Base-by-base conservation (phyloP, 2,329 filamentous ascomycete species). In the Aspergillus fumigatus region DNA sequence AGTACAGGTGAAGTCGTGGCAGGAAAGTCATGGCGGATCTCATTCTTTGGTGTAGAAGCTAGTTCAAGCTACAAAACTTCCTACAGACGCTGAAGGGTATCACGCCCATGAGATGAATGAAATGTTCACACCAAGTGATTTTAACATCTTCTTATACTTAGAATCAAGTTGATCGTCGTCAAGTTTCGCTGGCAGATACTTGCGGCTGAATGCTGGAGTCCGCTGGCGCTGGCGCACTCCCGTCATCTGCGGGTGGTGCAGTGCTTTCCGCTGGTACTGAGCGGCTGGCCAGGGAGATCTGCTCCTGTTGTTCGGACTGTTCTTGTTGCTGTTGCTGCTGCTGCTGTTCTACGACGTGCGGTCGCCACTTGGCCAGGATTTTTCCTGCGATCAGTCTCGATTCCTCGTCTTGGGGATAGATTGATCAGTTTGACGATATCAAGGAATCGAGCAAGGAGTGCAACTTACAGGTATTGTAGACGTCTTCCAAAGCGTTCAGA, bases 401-500 rank as follows among this genome's bases (percentile, higher is more conserved):
- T 66, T 79, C 78, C 57, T 77, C 75, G 50, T 79, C 77, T 77
- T 49, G 6, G 9, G 19, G 25, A 27, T 21, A 48, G 21, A 27
- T 23, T 23, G 9, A 7, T 26, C 9, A 26, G 49, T n/a, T 2
- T 47, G 43, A 14, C 10, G 9, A 23, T 9, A 45, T 45, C 17
- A 23, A 48, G 35, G 7, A 50, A 19, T n/a, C 5, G 26, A 14
- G 48, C 17, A 50, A 11, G 27, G 11, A 40, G 47, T 32, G 29
- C 10, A 49, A 68, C 77, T 69, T 75, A 79, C 80, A 80, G 50
- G 79, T 81, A 56, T 75, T 75, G 74, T 84, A 87, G 43, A 88
- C 76, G 60, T 83, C 79, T 60, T 84, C 80, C 10, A 86, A 65
- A 1, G 82, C 79, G 64, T 86, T 82, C 10, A 87, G 69, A 48